Conservation (phyloP, 805 yeast species). For the Saturnispora hagleri region DNA sequence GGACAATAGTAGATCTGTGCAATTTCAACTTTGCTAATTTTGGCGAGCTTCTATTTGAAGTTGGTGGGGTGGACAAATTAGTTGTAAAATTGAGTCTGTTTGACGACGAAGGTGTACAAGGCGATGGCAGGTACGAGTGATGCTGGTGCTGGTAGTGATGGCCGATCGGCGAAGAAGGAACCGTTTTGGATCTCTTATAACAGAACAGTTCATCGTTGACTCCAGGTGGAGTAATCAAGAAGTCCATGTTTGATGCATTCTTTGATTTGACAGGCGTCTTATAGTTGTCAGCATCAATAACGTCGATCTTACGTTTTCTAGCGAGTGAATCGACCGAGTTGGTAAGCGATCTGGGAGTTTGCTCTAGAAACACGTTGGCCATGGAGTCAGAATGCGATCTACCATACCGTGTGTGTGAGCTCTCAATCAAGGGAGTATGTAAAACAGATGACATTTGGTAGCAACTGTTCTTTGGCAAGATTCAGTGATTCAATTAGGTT, state of each 20-base stretch:
- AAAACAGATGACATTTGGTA: not conserved
- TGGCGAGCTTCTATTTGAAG: conserved; percentile 14
- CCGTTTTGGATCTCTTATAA: conserved; percentile 22
- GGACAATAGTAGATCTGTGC: conserved; percentile 14
- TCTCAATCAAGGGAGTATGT: not conserved
- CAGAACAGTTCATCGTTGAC: not conserved
- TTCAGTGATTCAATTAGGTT: not conserved
- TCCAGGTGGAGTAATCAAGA: conserved; percentile 11
- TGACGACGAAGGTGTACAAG: conserved; percentile 18
- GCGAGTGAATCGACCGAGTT: not conserved
- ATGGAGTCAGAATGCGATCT: conserved; percentile 28
- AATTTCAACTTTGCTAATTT: conserved; percentile 12
- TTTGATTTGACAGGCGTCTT: conserved; percentile 6
- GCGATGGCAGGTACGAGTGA: conserved; percentile 11
- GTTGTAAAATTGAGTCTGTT: not conserved
- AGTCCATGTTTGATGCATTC: not conserved
- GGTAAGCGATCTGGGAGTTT: conserved; percentile 14
- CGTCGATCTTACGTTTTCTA: conserved; percentile 7
- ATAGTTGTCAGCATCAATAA: not conserved
- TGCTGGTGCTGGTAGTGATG: conserved; percentile 23
- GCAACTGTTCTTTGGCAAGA: not conserved
- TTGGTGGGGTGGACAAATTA: not conserved
- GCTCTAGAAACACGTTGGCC: conserved; percentile 19
- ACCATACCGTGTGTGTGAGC: conserved; percentile 15
- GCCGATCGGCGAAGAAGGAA: conserved; percentile 25